Evolutionary conservation across 805 yeast species (phyloP).

Genomic region (Barnettozyma californica): DNA sequence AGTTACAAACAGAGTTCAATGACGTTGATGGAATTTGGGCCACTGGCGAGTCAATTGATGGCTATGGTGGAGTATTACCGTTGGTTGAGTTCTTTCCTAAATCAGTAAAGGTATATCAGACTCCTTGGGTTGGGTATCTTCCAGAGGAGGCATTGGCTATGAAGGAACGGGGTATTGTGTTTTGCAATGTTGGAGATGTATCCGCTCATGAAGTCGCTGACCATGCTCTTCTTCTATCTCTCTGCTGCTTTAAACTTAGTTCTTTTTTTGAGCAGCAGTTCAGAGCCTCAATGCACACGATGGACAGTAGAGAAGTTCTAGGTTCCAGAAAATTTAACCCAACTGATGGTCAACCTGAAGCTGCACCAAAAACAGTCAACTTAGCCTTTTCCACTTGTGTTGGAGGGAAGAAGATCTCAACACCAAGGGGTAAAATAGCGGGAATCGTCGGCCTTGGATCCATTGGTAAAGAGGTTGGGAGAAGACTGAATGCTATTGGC

Average conservation of each 20-base stretch:
- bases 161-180: constrained; percentile 40
- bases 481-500: constrained; percentile 50
- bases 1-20: constrained; percentile 33
- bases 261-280: constrained; percentile 40
- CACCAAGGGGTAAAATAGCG: constrained; percentile 54
- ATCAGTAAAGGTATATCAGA: constrained; percentile 41
- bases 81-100: constrained; percentile 44
- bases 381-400: constrained; percentile 38
- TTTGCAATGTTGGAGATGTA: constrained; percentile 57
- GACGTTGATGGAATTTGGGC: constrained; percentile 50
- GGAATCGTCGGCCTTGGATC: constrained; percentile 72
- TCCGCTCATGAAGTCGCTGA: constrained; percentile 73
- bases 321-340: constrained; percentile 29
- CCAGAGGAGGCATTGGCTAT: constrained; percentile 41
- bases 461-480: constrained; percentile 64
- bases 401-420: constrained; percentile 41
- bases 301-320: constrained; percentile 38
- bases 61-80: constrained; percentile 37
- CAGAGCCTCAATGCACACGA: constrained; percentile 37
- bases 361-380: constrained; percentile 30
- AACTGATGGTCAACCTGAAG: constrained; percentile 25
- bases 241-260: constrained; percentile 57
- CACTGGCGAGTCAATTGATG: constrained; percentile 51
- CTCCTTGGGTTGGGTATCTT: constrained; percentile 61
- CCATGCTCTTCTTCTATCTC: constrained; percentile 51